These are phyloP conservation scores for Ricinus communis DNA, from an alignment of 345 rosid genomes.

Conservation along the genomic window DNA sequence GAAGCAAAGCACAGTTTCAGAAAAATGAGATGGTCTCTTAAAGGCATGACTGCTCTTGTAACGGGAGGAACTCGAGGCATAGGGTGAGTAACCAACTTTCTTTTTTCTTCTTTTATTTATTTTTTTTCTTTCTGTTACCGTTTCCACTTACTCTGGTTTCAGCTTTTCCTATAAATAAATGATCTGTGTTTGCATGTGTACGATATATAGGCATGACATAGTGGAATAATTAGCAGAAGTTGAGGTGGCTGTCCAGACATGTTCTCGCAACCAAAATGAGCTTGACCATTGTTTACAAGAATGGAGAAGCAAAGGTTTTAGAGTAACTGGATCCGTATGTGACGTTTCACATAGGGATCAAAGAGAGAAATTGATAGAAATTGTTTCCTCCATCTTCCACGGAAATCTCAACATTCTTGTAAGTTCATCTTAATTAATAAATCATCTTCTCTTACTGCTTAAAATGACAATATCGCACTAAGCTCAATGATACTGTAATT, in stretches of 20 bases:
- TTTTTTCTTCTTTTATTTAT: too few relatives aligned
- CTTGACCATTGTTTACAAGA: conserved; percentile 16
- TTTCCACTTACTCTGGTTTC: too few relatives aligned
- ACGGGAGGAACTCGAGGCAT: conserved; percentile 31
- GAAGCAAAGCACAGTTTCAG: too few relatives aligned
- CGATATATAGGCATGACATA: background rate
- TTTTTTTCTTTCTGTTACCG: too few relatives aligned
- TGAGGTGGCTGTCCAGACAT: conserved; percentile 20
- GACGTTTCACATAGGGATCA: conserved; percentile 32
- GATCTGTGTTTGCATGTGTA: too few relatives aligned
- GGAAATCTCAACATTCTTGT: conserved; percentile 63
- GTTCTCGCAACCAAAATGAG: conserved; percentile 16
- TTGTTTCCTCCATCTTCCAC: conserved; percentile 40
- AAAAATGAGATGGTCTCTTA: conserved; percentile 27
- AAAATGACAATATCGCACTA: too few relatives aligned
- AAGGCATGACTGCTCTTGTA: conserved; percentile 30
- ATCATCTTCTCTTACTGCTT: too few relatives aligned
- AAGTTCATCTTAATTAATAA: background rate
- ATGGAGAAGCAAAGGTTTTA: conserved; percentile 49
- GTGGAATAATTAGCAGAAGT: background rate
- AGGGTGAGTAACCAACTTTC: too few relatives aligned
- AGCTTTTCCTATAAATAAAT: too few relatives aligned
- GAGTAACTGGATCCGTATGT: conserved; percentile 52
- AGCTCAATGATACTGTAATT: too few relatives aligned
- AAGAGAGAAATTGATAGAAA: conserved; percentile 41